Conservation (phyloP, 176 grass and related monocot genomes). For the Metroxylon sagu region DNA sequence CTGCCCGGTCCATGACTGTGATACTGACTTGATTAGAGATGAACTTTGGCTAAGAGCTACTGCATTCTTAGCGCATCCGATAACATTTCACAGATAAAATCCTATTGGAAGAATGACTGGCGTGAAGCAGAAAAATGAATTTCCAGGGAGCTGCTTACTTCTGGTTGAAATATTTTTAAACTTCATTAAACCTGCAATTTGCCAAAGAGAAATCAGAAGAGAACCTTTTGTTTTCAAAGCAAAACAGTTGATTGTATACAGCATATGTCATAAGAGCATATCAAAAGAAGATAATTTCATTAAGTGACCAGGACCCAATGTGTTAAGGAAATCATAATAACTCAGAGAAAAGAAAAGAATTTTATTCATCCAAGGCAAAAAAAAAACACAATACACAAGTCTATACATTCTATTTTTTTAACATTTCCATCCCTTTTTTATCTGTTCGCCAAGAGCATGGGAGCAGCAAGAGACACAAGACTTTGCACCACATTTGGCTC, state of each 20-base stretch:
- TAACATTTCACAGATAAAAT: not conserved
- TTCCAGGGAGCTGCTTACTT: not conserved
- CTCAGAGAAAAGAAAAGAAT: too few species aligned
- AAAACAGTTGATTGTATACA: not conserved
- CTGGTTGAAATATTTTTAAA: conserved; percentile 1
- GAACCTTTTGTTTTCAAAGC: not conserved
- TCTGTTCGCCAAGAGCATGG: too few species aligned
- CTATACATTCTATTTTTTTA: not conserved
- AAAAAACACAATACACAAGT: too few species aligned
- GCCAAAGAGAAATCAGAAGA: conserved; percentile 15
- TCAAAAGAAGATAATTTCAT: conserved; percentile 6
- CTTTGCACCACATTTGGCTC: too few species aligned
- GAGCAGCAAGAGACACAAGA: too few species aligned
- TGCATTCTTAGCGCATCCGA: not conserved
- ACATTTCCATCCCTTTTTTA: conserved; percentile 10
- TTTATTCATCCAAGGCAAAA: too few species aligned
- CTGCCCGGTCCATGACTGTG: conserved; percentile 45
- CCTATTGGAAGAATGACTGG: not conserved
- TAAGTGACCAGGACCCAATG: too few species aligned
- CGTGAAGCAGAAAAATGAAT: too few species aligned
- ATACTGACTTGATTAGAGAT: conserved; percentile 7
- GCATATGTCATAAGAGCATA: not conserved
- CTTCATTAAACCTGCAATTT: conserved; percentile 5
- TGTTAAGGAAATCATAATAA: too few species aligned
- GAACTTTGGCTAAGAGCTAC: not conserved